A percentile compares a stretch with the other conserved stretches of the same genome.
Evolutionary conservation across 352 stramenopile genomes (phyloP).

Genomic region (Phytopythium boreale): DNA sequence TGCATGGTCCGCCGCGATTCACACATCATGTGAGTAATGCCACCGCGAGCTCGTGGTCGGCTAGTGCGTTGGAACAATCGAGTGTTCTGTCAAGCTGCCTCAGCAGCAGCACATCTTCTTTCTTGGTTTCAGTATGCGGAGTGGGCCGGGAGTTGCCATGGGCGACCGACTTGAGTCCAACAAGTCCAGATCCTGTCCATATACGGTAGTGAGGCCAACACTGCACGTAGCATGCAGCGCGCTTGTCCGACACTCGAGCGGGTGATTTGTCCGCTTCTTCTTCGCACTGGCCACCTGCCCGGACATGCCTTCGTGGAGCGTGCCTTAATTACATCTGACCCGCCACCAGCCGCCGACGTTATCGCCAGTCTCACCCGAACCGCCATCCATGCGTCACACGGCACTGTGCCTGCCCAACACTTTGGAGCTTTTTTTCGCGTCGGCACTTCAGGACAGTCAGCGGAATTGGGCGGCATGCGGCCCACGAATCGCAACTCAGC

Average conservation of each 20-base stretch:
- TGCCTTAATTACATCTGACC: neutral
- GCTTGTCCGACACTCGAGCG: too few relatives aligned
- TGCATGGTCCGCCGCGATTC: neutral
- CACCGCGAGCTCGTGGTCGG: conserved; percentile 14
- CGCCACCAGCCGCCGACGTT: neutral
- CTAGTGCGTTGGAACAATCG: neutral
- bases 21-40: conserved; percentile 15
- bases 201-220: neutral
- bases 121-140: neutral
- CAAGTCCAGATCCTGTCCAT: neutral
- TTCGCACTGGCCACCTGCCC: neutral
- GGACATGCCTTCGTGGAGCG: neutral
- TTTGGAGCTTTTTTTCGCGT: neutral
- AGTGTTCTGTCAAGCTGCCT: neutral
- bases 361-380: neutral
- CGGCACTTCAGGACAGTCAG: too few relatives aligned
- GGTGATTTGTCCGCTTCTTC: neutral
- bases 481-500: conserved; percentile 1
- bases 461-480: neutral
- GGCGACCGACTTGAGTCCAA: neutral
- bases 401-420: neutral
- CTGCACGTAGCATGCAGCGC: neutral
- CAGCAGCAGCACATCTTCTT: neutral
- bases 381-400: neutral
- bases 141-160: neutral